Conservation (phyloP, 805 yeast genomes). For the Lipomyces mesembrius region DNA sequence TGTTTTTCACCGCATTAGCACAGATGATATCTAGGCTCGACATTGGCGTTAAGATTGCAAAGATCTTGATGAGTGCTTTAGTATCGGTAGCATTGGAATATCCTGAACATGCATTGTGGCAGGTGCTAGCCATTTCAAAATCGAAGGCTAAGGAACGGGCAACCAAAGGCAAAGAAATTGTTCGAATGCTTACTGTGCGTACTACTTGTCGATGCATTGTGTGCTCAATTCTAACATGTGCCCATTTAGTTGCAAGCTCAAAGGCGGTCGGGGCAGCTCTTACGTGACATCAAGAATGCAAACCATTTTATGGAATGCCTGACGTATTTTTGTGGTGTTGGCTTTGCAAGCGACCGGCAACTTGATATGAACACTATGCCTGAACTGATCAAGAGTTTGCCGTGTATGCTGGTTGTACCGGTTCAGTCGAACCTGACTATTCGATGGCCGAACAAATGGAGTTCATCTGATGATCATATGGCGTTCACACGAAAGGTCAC, state of each 20-base stretch:
- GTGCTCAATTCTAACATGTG: not conserved
- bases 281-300: conserved; percentile 12
- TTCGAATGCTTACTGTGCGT: conserved; percentile 34
- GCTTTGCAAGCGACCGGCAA: conserved; percentile 3
- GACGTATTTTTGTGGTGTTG: conserved; percentile 15
- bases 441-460: conserved; percentile 59
- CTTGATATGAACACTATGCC: not conserved
- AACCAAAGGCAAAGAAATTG: conserved; percentile 53
- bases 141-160: conserved; percentile 58
- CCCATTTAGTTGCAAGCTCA: not conserved
- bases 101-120: conserved; percentile 88
- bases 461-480: conserved; percentile 53
- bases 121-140: conserved; percentile 68
- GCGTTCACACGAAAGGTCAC: conserved; percentile 44
- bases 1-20: conserved; percentile 83
- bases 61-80: conserved; percentile 55
- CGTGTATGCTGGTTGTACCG: conserved; percentile 23
- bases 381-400: conserved; percentile 8
- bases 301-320: conserved; percentile 16
- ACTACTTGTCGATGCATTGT: not conserved
- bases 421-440: conserved; percentile 60
- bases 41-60: conserved; percentile 60
- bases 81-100: conserved; percentile 58
- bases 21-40: conserved; percentile 80
- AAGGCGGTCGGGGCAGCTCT: not conserved